Percentiles rank a stretch among this genome's conserved stretches.
These are phyloP conservation scores for Gnaphalium uliginosum DNA, from an alignment of 129 eudicot genomes.

Conservation along the genomic window DNA sequence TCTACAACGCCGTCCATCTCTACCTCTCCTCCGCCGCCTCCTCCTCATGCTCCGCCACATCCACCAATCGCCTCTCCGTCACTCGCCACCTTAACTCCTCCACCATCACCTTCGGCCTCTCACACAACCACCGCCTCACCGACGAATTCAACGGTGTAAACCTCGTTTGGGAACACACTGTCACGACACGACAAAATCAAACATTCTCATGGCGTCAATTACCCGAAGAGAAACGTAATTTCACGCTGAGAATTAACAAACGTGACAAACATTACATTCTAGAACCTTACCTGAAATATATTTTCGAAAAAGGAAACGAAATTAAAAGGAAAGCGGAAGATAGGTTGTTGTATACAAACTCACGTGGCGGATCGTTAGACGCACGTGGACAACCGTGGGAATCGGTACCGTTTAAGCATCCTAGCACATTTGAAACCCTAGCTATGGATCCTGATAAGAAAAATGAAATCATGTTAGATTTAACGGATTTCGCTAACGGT, in stretches of 20 bases:
- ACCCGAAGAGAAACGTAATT: constrained; percentile 88
- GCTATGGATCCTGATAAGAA: constrained; percentile 83
- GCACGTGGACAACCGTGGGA: constrained; percentile 90
- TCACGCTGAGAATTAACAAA: constrained; percentile 63
- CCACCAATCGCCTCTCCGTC: constrained; percentile 63
- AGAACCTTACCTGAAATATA: constrained; percentile 55
- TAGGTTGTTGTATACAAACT: constrained; percentile 69
- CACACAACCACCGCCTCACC: constrained; percentile 63
- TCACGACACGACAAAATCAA: constrained; percentile 59
- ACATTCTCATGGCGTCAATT: constrained; percentile 84
- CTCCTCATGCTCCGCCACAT: constrained; percentile 51
- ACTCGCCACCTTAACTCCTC: constrained; percentile 87
- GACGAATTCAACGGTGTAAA: constrained; percentile 55
- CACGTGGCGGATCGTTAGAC: constrained; percentile 80
- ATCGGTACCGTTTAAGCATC: constrained; percentile 93
- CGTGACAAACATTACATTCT: constrained; percentile 44
- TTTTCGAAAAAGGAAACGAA: constrained; percentile 64
- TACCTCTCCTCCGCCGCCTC: constrained; percentile 67
- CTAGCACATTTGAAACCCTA: constrained; percentile 82
- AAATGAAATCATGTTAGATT: constrained; percentile 65
- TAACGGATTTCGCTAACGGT: constrained; percentile 71
- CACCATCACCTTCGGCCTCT: constrained; percentile 60
- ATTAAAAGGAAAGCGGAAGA: constrained; percentile 64
- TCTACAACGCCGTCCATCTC: constrained; percentile 90
- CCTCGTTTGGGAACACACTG: constrained; percentile 81